Evolutionary conservation across 2,329 filamentous ascomycete species (phyloP), one percentile per base, ranked within the genome.

Genomic region (Exophiala lecanii-corni): DNA sequence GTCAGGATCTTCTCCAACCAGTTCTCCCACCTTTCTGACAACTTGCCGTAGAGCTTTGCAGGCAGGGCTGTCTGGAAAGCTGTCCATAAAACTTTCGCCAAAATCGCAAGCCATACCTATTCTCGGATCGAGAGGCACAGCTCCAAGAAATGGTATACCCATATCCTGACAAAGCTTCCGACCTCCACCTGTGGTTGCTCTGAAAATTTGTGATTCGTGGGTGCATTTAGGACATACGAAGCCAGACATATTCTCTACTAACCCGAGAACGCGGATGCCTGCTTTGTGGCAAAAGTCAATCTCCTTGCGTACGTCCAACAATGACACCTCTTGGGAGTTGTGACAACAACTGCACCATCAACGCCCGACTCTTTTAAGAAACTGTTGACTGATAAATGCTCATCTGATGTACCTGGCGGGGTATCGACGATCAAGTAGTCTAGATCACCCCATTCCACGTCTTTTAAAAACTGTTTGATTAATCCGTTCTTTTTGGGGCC

Each of bases 401-500:
- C 92, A 62, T 98, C 92, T 47, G 82, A 89, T 2, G 92, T 98
- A 13, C 92, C 92, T 0, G 92, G 92, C 1, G 94, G 92, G 1
- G 92, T 98, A 64, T 98, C 92, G 9, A 97, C 88, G 39, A 98
- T 75, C 45, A 98, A 62, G 55, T 91, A 94, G 60, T 98, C 92
- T 64, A 97, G 72, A 48, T 94, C 86, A 7, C 92, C 92, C 92
- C 94, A 98, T 61, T 94, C 88, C 5, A 98, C 92, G 59, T 98
- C 94, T 71, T 94, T 96, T 39, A 98, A 69, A 57, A 98, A 98
- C 64, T 94, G 86, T 71, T 98, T 98, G 62, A 98, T 97, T 44
- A 98, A 69, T 0, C 92, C 92, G 59, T 97, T 98, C 76, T 98
- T 98, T 77, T 98, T 98, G 2, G 92, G 85, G 0, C 92, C 92